Evolutionary conservation across 176 grass and related monocot genomes (phyloP).

Genomic region (Alloteropsis semialata): DNA sequence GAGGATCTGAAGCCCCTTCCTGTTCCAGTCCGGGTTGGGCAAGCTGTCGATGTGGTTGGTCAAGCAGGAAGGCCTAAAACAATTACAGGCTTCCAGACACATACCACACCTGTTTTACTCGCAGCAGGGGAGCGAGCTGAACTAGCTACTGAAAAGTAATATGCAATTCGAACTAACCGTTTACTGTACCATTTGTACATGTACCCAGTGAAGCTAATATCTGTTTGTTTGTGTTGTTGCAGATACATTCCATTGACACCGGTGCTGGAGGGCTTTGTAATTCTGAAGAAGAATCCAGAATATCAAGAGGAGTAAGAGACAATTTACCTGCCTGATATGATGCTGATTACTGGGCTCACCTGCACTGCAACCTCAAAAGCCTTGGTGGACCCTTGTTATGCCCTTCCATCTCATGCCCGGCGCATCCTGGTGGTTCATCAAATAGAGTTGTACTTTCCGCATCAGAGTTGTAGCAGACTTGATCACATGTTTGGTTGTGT

Average conservation of each 20-base stretch:
- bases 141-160: slow-evolving; percentile 92
- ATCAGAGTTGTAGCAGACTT: background rate
- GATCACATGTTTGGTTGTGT: background rate
- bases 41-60: slow-evolving; percentile 96
- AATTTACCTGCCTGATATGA: background rate
- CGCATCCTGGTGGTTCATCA: background rate
- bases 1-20: slow-evolving; percentile 90
- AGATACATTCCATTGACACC: slow-evolving; percentile 74
- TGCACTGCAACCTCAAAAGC: background rate
- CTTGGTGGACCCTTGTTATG: background rate
- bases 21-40: slow-evolving; percentile 91
- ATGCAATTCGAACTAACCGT: background rate
- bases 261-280: slow-evolving; percentile 93
- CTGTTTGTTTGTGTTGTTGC: background rate
- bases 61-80: slow-evolving; percentile 98
- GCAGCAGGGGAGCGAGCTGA: slow-evolving; percentile 93
- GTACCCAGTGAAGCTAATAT: background rate
- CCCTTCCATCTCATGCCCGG: too few relatives aligned
- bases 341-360: background rate
- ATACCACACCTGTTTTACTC: slow-evolving; percentile 91
- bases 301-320: slow-evolving; percentile 66
- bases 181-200: background rate
- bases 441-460: background rate
- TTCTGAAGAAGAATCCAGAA: slow-evolving; percentile 96
- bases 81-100: slow-evolving; percentile 97